Evolutionary conservation across 768 basidiomycete genomes (phyloP), one percentile per base, ranked within the genome.

Genomic region (Mycena maculata): DNA sequence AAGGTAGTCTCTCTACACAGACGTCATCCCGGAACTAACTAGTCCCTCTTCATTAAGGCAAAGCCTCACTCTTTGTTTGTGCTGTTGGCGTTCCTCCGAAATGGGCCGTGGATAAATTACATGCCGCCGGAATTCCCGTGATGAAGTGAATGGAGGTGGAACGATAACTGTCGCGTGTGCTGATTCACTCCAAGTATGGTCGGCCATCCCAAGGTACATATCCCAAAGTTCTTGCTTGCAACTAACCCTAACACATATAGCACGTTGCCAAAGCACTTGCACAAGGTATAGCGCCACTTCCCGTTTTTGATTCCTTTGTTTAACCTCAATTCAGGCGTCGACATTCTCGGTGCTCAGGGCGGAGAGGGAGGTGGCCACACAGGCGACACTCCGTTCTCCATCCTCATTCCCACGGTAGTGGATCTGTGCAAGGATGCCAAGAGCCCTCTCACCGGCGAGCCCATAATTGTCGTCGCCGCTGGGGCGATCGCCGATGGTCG

Each of bases 361-460:
- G 93, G 92, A 20, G 94, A 95, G 78, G 94, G 93, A 22, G 94
- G 94, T 28, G 94, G 94, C 15, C 94, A 95, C 79, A 95, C 94
- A 1, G 93, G 95, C 42, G 91, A 93, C 59, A 92, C 86, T 13
- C 85, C 92, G 1, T 92, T 92, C 75, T 92, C 91, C 13, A 86
- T 95, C 68, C 86, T 96, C 31, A 91, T 95, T 55, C 94, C 94
- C 11, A 88, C 91, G 0, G 88, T 90, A 56, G 92, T 95, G 49
- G 95, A 95, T 76, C 74, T 90, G n/a, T 93, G 90, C 79, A 88
- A 86, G 74, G 79, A 82, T 69, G 80, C 82, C 44, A 91, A 84
- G 71, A 92, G 90, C 76, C 92, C 93, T 23, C 78, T 96, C 58
- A 95, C 93, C 0, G 92, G 92, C 31, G 84, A 92, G 67, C 88